These are phyloP conservation scores for Podaxis carcinomalis DNA, from an alignment of 768 basidiomycete species.

Conservation along the genomic window DNA sequence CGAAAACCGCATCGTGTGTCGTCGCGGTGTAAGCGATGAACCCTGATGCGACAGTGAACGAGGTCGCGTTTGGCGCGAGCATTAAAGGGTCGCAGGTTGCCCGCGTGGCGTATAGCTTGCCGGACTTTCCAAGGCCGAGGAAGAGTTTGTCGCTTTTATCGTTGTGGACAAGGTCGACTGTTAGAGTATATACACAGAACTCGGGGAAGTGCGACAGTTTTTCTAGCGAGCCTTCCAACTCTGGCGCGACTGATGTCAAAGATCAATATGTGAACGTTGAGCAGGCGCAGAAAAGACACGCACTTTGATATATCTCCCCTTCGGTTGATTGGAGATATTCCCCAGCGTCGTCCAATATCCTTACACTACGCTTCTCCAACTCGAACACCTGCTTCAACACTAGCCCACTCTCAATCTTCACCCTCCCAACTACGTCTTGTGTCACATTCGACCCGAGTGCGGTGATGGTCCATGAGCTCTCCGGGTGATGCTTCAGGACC, in stretches of 20 bases:
- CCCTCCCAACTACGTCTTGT: conserved; percentile 30
- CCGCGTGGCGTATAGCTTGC: conserved; percentile 56
- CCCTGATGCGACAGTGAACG: conserved; percentile 67
- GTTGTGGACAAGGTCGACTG: conserved; percentile 20
- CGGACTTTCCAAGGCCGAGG: conserved; percentile 61
- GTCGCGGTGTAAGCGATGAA: conserved; percentile 85
- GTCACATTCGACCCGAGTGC: conserved; percentile 35
- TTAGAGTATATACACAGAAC: conserved; percentile 49
- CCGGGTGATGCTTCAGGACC: conserved; percentile 11
- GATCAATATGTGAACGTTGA: background rate
- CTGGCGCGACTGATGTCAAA: conserved; percentile 12
- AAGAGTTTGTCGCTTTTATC: conserved; percentile 28
- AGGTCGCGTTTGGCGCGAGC: conserved; percentile 57
- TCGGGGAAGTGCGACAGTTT: conserved; percentile 45
- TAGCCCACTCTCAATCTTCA: conserved; percentile 17
- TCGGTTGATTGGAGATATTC: conserved; percentile 34
- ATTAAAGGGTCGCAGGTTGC: conserved; percentile 23
- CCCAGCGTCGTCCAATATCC: conserved; percentile 35
- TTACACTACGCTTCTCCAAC: conserved; percentile 40
- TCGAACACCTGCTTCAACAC: conserved; percentile 15
- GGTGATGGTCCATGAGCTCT: conserved; percentile 21
- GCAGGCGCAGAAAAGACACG: conserved; percentile 10
- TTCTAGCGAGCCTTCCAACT: conserved; percentile 14
- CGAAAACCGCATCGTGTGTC: conserved; percentile 76
- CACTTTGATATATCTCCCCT: conserved; percentile 49